Conservation (phyloP, 176 grass and related monocot genomes). For the Bolboschoenus planiculmis region DNA sequence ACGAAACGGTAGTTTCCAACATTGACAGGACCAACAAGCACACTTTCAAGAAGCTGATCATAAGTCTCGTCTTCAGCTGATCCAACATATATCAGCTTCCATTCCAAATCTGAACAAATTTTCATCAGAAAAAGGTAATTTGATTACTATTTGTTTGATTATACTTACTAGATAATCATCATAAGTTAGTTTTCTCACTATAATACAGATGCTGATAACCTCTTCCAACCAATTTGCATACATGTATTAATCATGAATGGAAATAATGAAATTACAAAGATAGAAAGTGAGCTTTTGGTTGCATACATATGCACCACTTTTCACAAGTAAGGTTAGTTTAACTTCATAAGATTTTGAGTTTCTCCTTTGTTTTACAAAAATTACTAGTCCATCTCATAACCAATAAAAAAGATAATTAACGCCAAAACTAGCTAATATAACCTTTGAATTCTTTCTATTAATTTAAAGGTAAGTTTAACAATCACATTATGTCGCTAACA, state of each 20-base stretch:
- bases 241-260: neutral
- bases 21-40: conserved; percentile 93
- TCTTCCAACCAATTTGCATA: neutral
- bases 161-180: neutral
- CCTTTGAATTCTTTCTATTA: neutral
- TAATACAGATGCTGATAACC: neutral
- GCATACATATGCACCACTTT: neutral
- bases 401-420: neutral
- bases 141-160: neutral
- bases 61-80: conserved; percentile 98
- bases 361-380: neutral
- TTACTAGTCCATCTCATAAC: neutral
- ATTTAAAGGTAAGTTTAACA: neutral
- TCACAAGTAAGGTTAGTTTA: neutral
- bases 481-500: neutral
- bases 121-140: neutral
- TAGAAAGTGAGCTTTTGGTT: neutral
- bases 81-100: conserved; percentile 96
- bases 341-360: neutral
- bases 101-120: conserved; percentile 32
- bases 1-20: conserved; percentile 95
- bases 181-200: neutral
- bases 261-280: neutral
- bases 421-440: neutral
- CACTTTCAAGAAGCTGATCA: conserved; percentile 91